Percentiles rank a stretch among this genome's conserved stretches.
These are phyloP conservation scores for Tricholoma sp. DNA, from an alignment of 768 basidiomycete genomes.

Conservation along the genomic window DNA sequence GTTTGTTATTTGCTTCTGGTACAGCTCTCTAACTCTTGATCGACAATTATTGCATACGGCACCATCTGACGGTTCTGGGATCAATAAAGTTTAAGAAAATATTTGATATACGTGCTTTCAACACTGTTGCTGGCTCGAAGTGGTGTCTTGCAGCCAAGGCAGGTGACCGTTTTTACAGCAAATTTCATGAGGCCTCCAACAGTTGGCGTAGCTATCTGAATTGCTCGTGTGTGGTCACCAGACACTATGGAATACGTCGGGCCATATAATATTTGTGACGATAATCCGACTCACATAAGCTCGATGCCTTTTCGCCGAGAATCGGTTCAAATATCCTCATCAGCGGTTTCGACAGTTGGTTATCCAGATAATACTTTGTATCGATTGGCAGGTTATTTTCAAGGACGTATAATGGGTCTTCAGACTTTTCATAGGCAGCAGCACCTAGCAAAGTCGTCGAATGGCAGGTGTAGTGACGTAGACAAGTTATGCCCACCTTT, in stretches of 20 bases:
- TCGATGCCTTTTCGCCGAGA: conserved; percentile 84
- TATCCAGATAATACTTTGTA: conserved; percentile 96
- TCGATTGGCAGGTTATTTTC: conserved; percentile 99
- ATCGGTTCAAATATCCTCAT: conserved; percentile 99
- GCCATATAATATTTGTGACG: conserved; percentile 3
- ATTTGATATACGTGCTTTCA: conserved; percentile 39
- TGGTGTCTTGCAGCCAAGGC: conserved; percentile 93
- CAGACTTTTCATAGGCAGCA: conserved; percentile 97
- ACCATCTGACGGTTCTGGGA: conserved; percentile 49
- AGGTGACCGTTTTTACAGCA: conserved; percentile 92
- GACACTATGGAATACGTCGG: conserved; percentile 53
- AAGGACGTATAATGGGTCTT: conserved; percentile 94
- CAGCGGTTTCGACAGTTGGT: conserved; percentile 94
- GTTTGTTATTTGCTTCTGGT: conserved; percentile 78
- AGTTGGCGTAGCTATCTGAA: conserved; percentile 94
- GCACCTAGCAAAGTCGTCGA: conserved; percentile 51
- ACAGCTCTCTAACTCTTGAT: conserved; percentile 80
- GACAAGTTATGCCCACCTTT: conserved; percentile 53
- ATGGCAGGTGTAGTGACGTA: not conserved
- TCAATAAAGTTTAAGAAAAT: not conserved
- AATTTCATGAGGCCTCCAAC: conserved; percentile 98
- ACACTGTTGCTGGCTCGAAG: conserved; percentile 74
- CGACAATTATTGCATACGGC: conserved; percentile 95
- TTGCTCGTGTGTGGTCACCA: conserved; percentile 93
- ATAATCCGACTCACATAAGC: conserved; percentile 55